Conservation (phyloP, 2,329 filamentous ascomycete genomes). For the Fusarium marasasianum region DNA sequence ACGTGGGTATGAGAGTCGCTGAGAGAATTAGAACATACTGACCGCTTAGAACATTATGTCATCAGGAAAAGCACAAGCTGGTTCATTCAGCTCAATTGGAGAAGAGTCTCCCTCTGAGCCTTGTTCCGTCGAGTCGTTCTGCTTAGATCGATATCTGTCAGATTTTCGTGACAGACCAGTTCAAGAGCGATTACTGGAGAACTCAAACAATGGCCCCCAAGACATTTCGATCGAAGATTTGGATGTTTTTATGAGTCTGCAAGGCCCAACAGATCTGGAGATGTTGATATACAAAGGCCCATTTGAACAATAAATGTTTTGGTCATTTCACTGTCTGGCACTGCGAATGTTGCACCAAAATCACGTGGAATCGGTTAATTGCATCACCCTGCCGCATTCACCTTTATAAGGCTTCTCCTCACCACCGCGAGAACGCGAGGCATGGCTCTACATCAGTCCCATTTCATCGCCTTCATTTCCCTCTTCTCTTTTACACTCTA, state of each 20-base stretch:
- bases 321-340: neutral
- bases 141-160: neutral
- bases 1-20: neutral
- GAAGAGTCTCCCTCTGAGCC: neutral
- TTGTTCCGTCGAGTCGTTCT: neutral
- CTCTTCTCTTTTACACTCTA: neutral
- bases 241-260: accelerated
- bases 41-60: neutral
- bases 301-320: neutral
- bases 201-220: neutral
- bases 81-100: neutral
- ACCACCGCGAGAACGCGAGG: neutral
- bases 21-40: accelerated
- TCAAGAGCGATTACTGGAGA: neutral
- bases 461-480: neutral
- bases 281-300: neutral
- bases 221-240: neutral
- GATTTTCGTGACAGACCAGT: neutral
- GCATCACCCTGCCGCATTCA: neutral
- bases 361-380: neutral
- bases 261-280: accelerated
- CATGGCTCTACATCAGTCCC: neutral
- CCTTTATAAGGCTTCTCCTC: neutral
- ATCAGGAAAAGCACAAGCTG: neutral
- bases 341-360: neutral